Evolutionary conservation across 2,329 filamentous ascomycete genomes (phyloP).

Genomic region (Arthrobotrys pseudoclavata): DNA sequence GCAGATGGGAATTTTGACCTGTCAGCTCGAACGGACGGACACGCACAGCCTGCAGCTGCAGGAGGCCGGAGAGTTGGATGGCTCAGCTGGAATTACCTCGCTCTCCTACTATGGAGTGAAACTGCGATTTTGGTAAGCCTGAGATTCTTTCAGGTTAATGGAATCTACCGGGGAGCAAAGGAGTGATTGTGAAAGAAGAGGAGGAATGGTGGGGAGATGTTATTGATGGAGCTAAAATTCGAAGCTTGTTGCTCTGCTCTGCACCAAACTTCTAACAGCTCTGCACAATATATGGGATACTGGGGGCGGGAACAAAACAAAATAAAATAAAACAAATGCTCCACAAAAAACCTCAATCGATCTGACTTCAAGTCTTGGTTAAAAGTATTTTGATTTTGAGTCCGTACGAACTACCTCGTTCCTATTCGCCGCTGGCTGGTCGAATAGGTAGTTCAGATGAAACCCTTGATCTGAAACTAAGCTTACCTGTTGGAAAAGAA

Average conservation of each 20-base stretch:
- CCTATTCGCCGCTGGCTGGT: background rate
- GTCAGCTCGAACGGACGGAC: slow-evolving; percentile 49
- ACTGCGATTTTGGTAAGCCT: slow-evolving; percentile 27
- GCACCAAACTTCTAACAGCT: background rate
- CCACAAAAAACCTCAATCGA: background rate
- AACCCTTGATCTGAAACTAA: slow-evolving; percentile 3
- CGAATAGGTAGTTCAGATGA: slow-evolving; percentile 6
- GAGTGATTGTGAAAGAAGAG: slow-evolving; percentile 20
- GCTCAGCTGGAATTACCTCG: slow-evolving; percentile 34
- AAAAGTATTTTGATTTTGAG: no score
- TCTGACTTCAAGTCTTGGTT: background rate
- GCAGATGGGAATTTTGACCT: slow-evolving; percentile 33
- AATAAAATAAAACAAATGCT: background rate
- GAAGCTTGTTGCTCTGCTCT: slow-evolving; percentile 12
- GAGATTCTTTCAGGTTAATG: background rate
- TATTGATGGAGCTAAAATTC: background rate
- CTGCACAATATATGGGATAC: no score
- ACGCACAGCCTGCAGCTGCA: slow-evolving; percentile 46
- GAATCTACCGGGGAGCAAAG: background rate
- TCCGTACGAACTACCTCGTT: background rate
- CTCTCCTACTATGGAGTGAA: slow-evolving; percentile 35
- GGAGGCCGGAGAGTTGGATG: slow-evolving; percentile 18
- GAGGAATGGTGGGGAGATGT: background rate
- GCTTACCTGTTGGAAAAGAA: slow-evolving; percentile 8
- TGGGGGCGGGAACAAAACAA: no score